Conservation (phyloP, 225 moss, liverwort and hornwort genomes). For the Asterella californica region DNA sequence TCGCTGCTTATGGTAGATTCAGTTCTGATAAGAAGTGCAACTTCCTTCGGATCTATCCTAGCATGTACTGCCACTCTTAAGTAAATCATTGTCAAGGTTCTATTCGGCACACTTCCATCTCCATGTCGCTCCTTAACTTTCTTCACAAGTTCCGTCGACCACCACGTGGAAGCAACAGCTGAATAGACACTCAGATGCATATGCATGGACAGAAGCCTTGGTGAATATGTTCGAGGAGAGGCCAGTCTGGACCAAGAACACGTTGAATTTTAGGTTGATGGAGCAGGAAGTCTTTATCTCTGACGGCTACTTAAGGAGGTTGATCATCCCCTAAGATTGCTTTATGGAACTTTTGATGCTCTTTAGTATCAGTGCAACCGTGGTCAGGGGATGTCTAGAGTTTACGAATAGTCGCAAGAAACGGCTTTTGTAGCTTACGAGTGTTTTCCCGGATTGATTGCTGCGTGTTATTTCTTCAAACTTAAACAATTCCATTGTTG, state of each 20-base stretch:
- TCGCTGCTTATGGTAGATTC: no score
- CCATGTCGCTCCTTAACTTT: conserved; percentile 39
- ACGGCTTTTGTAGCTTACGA: not conserved
- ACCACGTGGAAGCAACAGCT: conserved; percentile 77
- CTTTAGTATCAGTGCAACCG: not conserved
- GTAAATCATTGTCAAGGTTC: not conserved
- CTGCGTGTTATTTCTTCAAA: not conserved
- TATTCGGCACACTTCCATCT: not conserved
- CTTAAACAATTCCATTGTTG: not conserved
- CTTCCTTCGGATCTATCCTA: no score
- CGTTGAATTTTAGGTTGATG: conserved; percentile 67
- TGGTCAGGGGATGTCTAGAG: not conserved
- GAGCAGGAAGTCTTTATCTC: conserved; percentile 63
- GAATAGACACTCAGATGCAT: conserved; percentile 54
- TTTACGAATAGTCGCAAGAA: no score
- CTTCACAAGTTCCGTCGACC: conserved; percentile 63
- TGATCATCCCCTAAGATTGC: not conserved
- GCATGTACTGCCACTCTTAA: not conserved
- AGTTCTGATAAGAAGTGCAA: not conserved
- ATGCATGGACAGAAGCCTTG: conserved; percentile 62
- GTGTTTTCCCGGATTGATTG: not conserved
- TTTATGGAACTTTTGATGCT: not conserved
- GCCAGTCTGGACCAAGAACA: conserved; percentile 82
- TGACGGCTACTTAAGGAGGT: conserved; percentile 69
- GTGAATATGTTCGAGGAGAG: conserved; percentile 75